Evolutionary conservation across 805 yeast genomes (phyloP), one percentile per base, ranked within the genome.

Genomic region (Candida argentea): DNA sequence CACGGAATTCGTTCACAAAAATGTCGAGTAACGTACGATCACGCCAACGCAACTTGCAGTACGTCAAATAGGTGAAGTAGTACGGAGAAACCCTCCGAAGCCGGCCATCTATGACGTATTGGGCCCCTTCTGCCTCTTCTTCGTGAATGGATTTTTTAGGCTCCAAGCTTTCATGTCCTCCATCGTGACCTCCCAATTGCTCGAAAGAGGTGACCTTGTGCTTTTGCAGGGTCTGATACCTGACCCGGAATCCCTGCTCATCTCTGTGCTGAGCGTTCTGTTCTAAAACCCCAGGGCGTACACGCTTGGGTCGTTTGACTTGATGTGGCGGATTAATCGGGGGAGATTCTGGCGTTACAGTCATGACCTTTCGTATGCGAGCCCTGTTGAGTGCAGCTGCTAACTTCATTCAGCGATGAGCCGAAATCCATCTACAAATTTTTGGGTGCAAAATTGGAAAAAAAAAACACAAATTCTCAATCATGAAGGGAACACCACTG

Each of bases 31-130:
- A 52, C 13, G 73, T 73, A n/a, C 84, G 61, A 41, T 79, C 87
- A 40, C 89, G 67, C 99, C 99, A 91, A 44, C 99, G 64, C 46
- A 68, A 57, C 52, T 91, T 91, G 53, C 96, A 87, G 46, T 77
- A 83, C 0, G 99, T 91, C 52, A 84, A 63, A 47, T 91, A 89
- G 1, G 94, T 86, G 60, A 73, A 89, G 45, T 66, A 81, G 49
- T 91, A 91, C 0, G 98, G 97, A 1, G 74, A 65, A 2, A 91
- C 82, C 35, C 79, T 61, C 25, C 96, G 57, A 28, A 83, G 55
- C 3, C 70, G 57, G 0, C 81, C 83, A 12, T 72, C 76, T 3
- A 77, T 54, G 1, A 44, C 39, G 41, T 77, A 78, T 16, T 65
- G 51, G 3, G 76, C 73, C 2, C 73, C 78, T 25, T 74, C 75